Evolutionary conservation across 1,139 yeast species (phyloP), one percentile per base, ranked within the genome.

Genomic region (Starmera stellimalicola): DNA sequence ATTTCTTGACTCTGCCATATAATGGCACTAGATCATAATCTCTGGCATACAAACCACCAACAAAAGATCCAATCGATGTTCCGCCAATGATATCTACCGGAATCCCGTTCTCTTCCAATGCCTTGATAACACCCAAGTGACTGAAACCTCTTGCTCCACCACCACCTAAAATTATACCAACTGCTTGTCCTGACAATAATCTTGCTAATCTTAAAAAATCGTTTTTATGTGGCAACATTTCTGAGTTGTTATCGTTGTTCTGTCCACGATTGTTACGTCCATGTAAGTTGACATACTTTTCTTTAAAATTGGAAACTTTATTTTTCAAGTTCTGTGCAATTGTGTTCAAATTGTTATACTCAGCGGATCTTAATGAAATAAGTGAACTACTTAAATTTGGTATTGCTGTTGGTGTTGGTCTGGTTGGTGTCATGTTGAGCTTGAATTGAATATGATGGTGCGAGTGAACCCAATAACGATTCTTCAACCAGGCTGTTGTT

Each of bases 101-200:
- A 8, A 91, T 83, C 0, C 96, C 97, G 38, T 77, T 77, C 44
- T 83, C 93, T 54, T 91, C 97, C n/a, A 91, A 61, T 0, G 96
- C 95, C 34, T 78, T 75, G n/a, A 91, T 74, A 4, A 91, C 80
- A 6, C 98, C 98, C 31, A 88, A 69, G 52, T 91, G 98, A 7
- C 95, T 74, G 12, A 91, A 70, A 2, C 98, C 98, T 47, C 98
- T 68, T 0, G 98, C 95, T 20, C 98, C 98, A 30, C 98, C 98
- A 11, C 98, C 98, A 4, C 98, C 98, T 7, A 91, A 65, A 3
- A 91, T 96, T 15, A 91, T 63, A 0, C 97, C 98, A 26, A 91
- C 85, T 0, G 95, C 95, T 53, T 87, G 87, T 12, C 95, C 94
- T 0, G 96, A 83, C 18, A 91, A 59, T 11, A 91, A 72, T 46